phyloP scores from a whole-genome alignment of 176 grass and related monocot genomes.

The Cenchrus purpureus region DNA sequence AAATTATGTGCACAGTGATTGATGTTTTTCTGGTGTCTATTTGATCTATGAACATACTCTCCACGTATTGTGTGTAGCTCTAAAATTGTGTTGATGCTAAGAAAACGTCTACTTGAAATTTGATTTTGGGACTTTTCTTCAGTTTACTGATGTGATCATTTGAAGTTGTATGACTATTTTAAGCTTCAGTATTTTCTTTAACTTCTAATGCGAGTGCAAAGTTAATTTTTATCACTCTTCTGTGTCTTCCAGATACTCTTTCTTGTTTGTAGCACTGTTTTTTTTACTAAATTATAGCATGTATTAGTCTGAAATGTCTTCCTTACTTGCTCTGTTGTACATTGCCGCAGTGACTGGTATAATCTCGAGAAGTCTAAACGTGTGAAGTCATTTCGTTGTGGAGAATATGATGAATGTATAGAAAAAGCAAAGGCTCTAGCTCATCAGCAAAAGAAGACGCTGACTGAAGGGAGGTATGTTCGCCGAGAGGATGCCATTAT shows the following conservation, averaged over 20 bases:
- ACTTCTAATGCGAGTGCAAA: neutral
- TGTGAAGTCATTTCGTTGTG: slow-evolving; percentile 91
- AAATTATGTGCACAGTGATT: slow-evolving; percentile 11
- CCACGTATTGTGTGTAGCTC: slow-evolving; percentile 7
- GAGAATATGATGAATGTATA: slow-evolving; percentile 97
- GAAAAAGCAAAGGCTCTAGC: slow-evolving; percentile 64
- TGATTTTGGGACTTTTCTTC: slow-evolving; percentile 12
- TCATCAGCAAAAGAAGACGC: slow-evolving; percentile 57
- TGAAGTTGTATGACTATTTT: slow-evolving; percentile 19
- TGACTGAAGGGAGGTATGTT: slow-evolving; percentile 89
- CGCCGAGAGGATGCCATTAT: slow-evolving; percentile 97
- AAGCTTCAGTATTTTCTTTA: neutral
- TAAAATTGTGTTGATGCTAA: slow-evolving; percentile 12
- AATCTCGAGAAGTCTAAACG: slow-evolving; percentile 93
- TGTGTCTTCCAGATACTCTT: slow-evolving; percentile 8
- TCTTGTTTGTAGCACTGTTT: slow-evolving; percentile 25
- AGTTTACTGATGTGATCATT: neutral
- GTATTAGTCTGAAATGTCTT: slow-evolving; percentile 12
- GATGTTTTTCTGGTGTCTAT: slow-evolving; percentile 17
- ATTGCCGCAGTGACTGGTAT: slow-evolving; percentile 90
- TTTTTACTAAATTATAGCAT: neutral
- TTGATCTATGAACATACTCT: slow-evolving; percentile 26
- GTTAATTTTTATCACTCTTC: slow-evolving; percentile 15
- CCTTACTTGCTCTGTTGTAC: slow-evolving; percentile 34
- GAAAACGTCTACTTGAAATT: neutral